phyloP scores from a whole-genome alignment of 306 rosid species.

The Adenanthera pavonina region DNA sequence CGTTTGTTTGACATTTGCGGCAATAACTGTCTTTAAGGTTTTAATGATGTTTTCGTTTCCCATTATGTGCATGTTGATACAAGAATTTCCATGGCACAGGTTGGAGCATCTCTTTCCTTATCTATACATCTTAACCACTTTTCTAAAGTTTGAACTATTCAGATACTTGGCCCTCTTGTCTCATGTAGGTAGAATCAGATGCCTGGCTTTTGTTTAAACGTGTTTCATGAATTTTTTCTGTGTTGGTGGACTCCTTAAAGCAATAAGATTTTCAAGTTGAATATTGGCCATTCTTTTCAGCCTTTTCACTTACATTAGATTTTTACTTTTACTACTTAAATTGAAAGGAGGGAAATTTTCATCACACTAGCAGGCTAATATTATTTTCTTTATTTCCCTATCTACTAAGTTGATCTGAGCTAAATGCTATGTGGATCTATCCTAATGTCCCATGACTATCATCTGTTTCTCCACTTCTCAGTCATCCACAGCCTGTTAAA shows the following conservation, averaged over 20 bases:
- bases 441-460: not conserved
- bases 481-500: not conserved
- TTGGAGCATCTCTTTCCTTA: constrained; percentile 9
- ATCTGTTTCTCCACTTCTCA: not conserved
- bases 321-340: not conserved
- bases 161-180: not conserved
- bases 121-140: not conserved
- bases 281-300: not conserved
- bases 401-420: not conserved
- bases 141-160: not conserved
- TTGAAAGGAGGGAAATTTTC: not conserved
- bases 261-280: not conserved
- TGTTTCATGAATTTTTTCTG: not conserved
- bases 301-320: not conserved
- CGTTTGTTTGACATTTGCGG: constrained; percentile 27
- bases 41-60: constrained; percentile 36
- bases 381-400: not conserved
- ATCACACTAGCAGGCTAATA: too few species aligned
- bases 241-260: not conserved
- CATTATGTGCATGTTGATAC: constrained; percentile 37
- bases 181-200: not conserved
- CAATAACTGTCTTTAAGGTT: not conserved
- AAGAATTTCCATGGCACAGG: constrained; percentile 14
- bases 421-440: not conserved
- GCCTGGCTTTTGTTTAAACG: not conserved